Base-by-base conservation (phyloP, 257 asterid genomes). In the Penstemon newberryi region DNA sequence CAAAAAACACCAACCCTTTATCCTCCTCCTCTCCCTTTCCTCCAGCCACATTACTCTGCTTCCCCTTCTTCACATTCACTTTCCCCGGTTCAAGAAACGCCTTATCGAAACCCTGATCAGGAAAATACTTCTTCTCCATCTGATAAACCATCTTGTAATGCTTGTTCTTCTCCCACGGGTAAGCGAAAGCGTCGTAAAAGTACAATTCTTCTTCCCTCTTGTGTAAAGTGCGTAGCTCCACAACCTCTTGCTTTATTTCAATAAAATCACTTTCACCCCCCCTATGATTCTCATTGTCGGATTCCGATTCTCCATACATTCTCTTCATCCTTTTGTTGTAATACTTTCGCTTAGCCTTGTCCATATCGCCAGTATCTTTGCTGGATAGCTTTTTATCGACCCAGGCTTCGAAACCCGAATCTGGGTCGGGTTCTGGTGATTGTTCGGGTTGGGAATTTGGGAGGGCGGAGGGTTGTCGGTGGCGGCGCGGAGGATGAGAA, bases 141-240 rank as follows among this genome's bases (percentile, higher is more conserved):
- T 88, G 97, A 81, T 93, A 90, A 8, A 88, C 96, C 99, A 93
- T 93, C 74, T 79, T 93, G 68, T 93, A 90, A 80, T 93, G 99
- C 89, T 90, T 93, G 75, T 90, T 81, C 50, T 93, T 88, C 81
- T 93, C 99, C 99, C 99, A 93, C 0, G 99, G 99, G 65, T 88
- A 93, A 50, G 96, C 90, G 65, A 93, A 90, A 2, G 94, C 73
- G 56, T 93, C 97, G 57, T 93, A 79, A 56, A 90, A 93, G 76
- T 87, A 85, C 91, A 93, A 65, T 58, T 93, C 98, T 41, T 93
- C 96, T 77, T 93, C 97, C 49, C 85, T 84, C 81, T 83, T 82
- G 57, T 90, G 97, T 74, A 88, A 67, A 3, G 96, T 86, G 8
- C 84, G 86, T 0, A 88, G 78, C 75, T 93, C 97, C 66, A 93